Evolutionary conservation across 139 green algal genomes (phyloP), one percentile per base, ranked within the genome.

Genomic region (Zygnema circumcarinatum): DNA sequence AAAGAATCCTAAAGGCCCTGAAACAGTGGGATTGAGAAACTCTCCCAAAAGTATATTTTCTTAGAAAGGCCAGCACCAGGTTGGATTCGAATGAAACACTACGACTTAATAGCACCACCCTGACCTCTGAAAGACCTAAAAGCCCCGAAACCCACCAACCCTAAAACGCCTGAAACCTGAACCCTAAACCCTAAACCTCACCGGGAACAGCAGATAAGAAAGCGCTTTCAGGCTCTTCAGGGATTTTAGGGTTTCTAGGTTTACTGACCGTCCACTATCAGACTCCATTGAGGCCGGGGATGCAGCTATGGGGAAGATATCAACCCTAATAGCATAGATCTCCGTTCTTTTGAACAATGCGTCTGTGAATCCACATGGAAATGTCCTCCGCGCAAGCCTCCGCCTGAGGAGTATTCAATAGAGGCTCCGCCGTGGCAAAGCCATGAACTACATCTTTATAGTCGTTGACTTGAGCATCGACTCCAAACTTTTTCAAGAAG

Each of bases 381-480:
- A 87, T 87, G 32, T 87, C 81, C 33, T 87, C 81, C 32, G 81
- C 81, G 42, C 81, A 87, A 54, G 67, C 31, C 67, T 87, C 81
- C 38, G 81, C 81, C 33, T 87, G 81, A 21, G 67, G 81, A 29
- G 67, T 80, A 74, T 87, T 80, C 25, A 87, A 42, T 52, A 87
- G 39, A 32, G 31, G 32, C 67, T 87, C 81, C 21, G 52, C 52
- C 2, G 62, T 83, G 25, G 81, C 81, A 83, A 87, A 87, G 21
- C 81, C 81, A 83, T 87, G 81, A 33, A 56, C 32, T 35, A 80
- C 67, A 52, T 87, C 81, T 75, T 81, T 53, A 56, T 82, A 87
- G 81, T 75, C 54, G n/a, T 76, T 86, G 25, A 86, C 79, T 39
- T 86, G 79, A 42, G 54, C 56, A 36, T 87, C 81, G 38, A 87